Evolutionary conservation across 1,139 yeast species (phyloP), one percentile per base, ranked within the genome.

Genomic region (Yamadazyma triangularis): DNA sequence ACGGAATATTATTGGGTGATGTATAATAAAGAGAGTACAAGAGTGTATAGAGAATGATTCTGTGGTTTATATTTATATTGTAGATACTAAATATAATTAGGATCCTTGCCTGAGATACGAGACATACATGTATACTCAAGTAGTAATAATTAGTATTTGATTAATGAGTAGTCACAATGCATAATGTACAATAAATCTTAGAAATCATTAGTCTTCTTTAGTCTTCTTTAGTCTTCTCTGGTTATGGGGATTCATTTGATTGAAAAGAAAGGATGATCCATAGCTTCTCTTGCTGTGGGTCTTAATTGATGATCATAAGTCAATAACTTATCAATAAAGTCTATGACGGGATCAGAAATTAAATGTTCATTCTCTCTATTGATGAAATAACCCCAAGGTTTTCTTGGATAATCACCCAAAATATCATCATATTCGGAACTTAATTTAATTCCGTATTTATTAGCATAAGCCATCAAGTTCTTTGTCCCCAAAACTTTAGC

Each of bases 301-400:
- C 99, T 77, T 53, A 84, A 89, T 54, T 88, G 96, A 54, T 93
- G 99, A 54, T 93, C 98, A 52, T 88, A 93, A 40, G 87, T 75
- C 47, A 93, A 67, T 45, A 93, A 63, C 43, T 79, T 73, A 56
- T 89, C 96, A 40, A 89, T 73, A 45, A 91, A 73, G 55, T 88
- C 96, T 41, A 91, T 66, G 27, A 87, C 81, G 35, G 83, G 91
- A 27, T 62, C 61, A 32, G 79, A 73, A 16, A 85, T 77, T 38
- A 87, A 72, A 42, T 76, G 78, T 51, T 71, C 75, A 58, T 89
- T 93, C 30, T 76, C 76, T 33, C 77, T 79, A 48, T 77, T 89
- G 43, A 88, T 68, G 48, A 91, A 89, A 33, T 82, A 58, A 29
- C 67, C 69, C 97, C 98, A 93, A n/a, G 95, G 89, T 53, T 82